Evolutionary conservation across 1,284 basidiomycete species (phyloP).

Genomic region (Agaricales sp.): DNA sequence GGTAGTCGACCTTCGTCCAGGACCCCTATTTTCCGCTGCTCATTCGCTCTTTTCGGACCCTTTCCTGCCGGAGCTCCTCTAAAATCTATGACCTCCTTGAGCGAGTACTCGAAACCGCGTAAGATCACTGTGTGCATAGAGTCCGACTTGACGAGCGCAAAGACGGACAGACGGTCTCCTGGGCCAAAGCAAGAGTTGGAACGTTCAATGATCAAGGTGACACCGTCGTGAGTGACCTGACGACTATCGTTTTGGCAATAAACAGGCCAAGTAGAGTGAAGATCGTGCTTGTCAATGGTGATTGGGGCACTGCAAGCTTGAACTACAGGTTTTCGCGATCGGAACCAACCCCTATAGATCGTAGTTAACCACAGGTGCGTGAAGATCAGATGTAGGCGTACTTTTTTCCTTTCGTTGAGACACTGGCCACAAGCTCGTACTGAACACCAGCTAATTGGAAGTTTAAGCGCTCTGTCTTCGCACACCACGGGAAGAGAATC

Average conservation of each 20-base stretch:
- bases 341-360: conserved; percentile 54
- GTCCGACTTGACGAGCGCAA: conserved; percentile 64
- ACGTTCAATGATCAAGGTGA: conserved; percentile 69
- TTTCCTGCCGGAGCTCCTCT: conserved; percentile 42
- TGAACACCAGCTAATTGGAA: conserved; percentile 53
- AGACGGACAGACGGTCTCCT: conserved; percentile 67
- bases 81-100: conserved; percentile 68
- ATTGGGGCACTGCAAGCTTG: conserved; percentile 54
- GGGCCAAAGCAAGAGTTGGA: conserved; percentile 72
- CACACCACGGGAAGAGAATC: conserved; percentile 11
- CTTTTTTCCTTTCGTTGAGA: conserved; percentile 79
- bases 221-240: conserved; percentile 52
- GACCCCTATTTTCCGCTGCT: conserved; percentile 36
- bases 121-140: conserved; percentile 50
- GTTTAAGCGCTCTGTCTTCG: conserved; percentile 7
- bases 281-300: conserved; percentile 81
- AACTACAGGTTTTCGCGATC: conserved; percentile 53
- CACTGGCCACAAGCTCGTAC: conserved; percentile 78
- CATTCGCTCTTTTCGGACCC: conserved; percentile 44
- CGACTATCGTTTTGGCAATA: conserved; percentile 73
- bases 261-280: conserved; percentile 84
- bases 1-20: conserved; percentile 60
- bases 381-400: conserved; percentile 20
- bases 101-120: conserved; percentile 69
- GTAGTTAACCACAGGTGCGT: not conserved